Percentiles rank a stretch among this genome's conserved stretches.
Evolutionary conservation across 2,329 filamentous ascomycete genomes (phyloP).

Genomic region (Fusarium coicis): DNA sequence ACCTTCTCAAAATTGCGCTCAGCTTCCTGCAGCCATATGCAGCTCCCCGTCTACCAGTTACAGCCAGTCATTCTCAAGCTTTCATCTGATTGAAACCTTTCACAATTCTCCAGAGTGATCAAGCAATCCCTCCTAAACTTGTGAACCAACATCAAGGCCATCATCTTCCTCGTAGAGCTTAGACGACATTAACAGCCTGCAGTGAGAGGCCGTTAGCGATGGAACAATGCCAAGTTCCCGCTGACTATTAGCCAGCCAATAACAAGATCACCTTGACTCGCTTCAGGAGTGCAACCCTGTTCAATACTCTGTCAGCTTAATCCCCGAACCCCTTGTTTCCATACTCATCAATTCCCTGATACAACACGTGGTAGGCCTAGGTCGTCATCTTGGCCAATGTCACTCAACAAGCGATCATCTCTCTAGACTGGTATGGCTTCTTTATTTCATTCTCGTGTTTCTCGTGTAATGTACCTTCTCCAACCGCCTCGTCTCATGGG

Average conservation of each 20-base stretch:
- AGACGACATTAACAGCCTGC: background rate
- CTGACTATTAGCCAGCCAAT: background rate
- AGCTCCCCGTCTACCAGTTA: background rate
- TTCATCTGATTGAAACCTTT: background rate
- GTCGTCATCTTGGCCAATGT: background rate
- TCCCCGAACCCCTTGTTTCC: background rate
- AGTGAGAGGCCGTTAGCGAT: background rate
- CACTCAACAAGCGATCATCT: slow-evolving; percentile 4
- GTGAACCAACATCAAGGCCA: background rate
- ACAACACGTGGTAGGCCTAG: no score
- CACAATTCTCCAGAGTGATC: background rate
- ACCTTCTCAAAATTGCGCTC: slow-evolving; percentile 34
- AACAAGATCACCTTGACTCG: background rate
- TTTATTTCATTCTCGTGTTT: slow-evolving; percentile 39
- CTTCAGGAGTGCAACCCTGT: background rate
- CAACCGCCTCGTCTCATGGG: background rate
- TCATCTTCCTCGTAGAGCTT: background rate
- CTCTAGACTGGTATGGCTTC: background rate
- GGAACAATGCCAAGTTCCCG: background rate
- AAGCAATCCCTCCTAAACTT: background rate
- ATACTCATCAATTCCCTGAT: background rate
- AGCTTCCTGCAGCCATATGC: background rate
- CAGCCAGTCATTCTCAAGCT: background rate
- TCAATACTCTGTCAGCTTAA: background rate
- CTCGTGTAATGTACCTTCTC: slow-evolving; percentile 22